Evolutionary conservation across 108 stramenopile genomes (phyloP).

Genomic region (Licmophora abbreviata): DNA sequence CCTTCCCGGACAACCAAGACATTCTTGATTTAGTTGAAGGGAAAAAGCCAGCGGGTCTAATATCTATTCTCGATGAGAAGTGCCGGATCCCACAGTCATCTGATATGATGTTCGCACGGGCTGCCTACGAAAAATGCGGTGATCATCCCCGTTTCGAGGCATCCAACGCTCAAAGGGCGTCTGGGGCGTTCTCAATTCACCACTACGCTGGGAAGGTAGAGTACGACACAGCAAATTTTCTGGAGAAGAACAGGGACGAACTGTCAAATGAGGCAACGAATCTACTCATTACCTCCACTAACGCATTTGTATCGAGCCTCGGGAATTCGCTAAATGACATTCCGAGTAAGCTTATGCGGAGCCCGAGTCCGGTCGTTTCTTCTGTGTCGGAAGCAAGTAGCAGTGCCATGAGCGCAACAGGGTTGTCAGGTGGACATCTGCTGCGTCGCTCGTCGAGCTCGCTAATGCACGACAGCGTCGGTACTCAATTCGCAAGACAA

Average conservation of each 20-base stretch:
- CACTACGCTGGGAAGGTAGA: constrained; percentile 87
- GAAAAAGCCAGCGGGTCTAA: constrained; percentile 65
- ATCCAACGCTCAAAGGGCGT: constrained; percentile 43
- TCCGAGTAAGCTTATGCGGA: no score
- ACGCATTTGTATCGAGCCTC: constrained; percentile 30
- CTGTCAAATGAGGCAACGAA: constrained; percentile 80
- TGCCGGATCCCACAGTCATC: constrained; percentile 47
- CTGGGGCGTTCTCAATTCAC: constrained; percentile 62
- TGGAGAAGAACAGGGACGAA: constrained; percentile 91
- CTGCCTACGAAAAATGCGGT: constrained; percentile 55
- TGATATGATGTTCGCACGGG: constrained; percentile 45
- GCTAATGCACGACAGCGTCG: constrained; percentile 45
- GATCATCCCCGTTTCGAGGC: constrained; percentile 34
- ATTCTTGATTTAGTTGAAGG: constrained; percentile 84
- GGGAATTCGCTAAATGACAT: constrained; percentile 7
- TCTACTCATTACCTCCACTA: constrained; percentile 46
- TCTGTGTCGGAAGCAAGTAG: constrained; percentile 16
- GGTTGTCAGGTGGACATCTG: constrained; percentile 10
- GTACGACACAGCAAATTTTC: constrained; percentile 63
- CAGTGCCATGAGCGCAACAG: constrained; percentile 7
- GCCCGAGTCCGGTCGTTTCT: constrained; percentile 15
- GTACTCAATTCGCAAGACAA: constrained; percentile 84
- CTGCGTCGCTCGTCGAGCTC: constrained; percentile 25
- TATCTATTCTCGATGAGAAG: constrained; percentile 70
- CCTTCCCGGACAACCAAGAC: constrained; percentile 89